Conservation (phyloP, 805 yeast species). For the Pichia sporocuriosa region DNA sequence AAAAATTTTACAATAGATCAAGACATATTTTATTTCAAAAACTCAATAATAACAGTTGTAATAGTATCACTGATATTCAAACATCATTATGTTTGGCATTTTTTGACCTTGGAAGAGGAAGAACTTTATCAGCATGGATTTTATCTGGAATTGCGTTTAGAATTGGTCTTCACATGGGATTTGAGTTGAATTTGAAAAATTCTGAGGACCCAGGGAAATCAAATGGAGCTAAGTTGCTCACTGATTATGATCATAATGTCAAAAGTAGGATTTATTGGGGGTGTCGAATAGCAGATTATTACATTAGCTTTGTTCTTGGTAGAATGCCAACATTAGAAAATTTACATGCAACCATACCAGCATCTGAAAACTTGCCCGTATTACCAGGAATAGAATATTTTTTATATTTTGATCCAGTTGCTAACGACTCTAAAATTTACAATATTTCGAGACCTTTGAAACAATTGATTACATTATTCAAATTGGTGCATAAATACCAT, state of each 20-base stretch:
- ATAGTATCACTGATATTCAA: slow-evolving; percentile 48
- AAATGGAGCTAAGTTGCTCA: too few species aligned
- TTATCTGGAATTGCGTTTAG: slow-evolving; percentile 53
- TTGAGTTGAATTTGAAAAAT: too few species aligned
- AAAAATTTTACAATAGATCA: slow-evolving; percentile 42
- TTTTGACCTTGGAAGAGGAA: slow-evolving; percentile 55
- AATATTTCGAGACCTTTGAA: slow-evolving; percentile 5
- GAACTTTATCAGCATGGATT: slow-evolving; percentile 53
- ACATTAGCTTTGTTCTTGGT: slow-evolving; percentile 51
- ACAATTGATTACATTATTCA: neutral
- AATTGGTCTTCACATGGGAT: slow-evolving; percentile 56
- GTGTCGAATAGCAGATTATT: slow-evolving; percentile 55
- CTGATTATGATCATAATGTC: slow-evolving; percentile 21
- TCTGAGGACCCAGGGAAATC: too few species aligned
- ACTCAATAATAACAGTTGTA: slow-evolving; percentile 26
- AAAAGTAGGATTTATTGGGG: slow-evolving; percentile 62
- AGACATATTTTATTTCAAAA: slow-evolving; percentile 31
- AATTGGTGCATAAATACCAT: slow-evolving; percentile 2
- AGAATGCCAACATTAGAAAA: slow-evolving; percentile 42
- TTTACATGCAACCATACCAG: slow-evolving; percentile 4
- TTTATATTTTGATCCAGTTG: slow-evolving; percentile 4
- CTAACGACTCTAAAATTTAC: neutral
- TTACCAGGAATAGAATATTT: slow-evolving; percentile 6
- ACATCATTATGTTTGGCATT: slow-evolving; percentile 51
- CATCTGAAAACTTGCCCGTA: slow-evolving; percentile 3